Conservation (phyloP, 768 basidiomycete genomes). For the Lentinula guzmanii region DNA sequence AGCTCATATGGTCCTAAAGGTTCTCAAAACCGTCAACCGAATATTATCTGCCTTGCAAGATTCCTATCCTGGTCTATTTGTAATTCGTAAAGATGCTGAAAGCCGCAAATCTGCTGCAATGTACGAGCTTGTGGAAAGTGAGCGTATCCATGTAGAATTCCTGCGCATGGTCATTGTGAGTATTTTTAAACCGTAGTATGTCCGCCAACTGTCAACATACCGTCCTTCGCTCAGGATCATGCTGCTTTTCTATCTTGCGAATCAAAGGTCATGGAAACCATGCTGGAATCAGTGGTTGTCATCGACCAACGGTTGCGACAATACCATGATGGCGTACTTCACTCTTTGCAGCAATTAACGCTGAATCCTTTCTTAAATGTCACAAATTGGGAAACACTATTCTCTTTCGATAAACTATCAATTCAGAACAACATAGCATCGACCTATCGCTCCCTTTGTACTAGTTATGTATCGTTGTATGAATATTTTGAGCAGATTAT, state of each 20-base stretch:
- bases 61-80: conserved; percentile 29
- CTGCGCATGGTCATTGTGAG: conserved; percentile 25
- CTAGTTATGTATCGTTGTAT: conserved; percentile 23
- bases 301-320: conserved; percentile 20
- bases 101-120: conserved; percentile 18
- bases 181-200: not conserved
- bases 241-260: conserved; percentile 22
- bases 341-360: not conserved
- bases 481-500: conserved; percentile 17
- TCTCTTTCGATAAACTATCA: conserved; percentile 19
- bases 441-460: conserved; percentile 31
- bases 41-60: conserved; percentile 27
- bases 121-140: conserved; percentile 26
- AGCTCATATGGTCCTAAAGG: conserved; percentile 15
- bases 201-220: not conserved
- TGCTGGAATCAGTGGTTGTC: conserved; percentile 21
- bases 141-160: conserved; percentile 22
- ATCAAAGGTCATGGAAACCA: conserved; percentile 11
- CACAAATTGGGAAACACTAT: conserved; percentile 21
- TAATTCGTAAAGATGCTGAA: conserved; percentile 19
- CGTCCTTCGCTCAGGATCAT: conserved; percentile 21
- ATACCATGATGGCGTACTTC: conserved; percentile 20
- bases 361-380: not conserved
- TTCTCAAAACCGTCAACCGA: conserved; percentile 28
- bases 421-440: conserved; percentile 22